phyloP scores from a whole-genome alignment of 2,329 filamentous ascomycete genomes.

The Onygena corvina region DNA sequence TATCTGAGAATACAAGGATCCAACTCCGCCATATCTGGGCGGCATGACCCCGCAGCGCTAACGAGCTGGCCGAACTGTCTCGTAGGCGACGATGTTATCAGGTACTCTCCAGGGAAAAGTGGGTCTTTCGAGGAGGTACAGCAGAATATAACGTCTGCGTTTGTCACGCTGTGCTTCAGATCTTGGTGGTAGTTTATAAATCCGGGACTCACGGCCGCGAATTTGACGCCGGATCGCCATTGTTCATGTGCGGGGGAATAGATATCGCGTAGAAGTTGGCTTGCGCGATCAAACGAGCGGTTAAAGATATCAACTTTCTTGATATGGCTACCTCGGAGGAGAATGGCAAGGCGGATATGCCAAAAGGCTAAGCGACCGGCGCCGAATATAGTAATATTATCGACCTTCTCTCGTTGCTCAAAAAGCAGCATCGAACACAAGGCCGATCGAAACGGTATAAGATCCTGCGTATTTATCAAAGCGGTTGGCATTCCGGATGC shows the following conservation, averaged over 20 bases:
- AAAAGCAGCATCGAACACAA: slow-evolving; percentile 50
- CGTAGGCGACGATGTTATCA: slow-evolving; percentile 44
- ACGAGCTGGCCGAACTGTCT: slow-evolving; percentile 35
- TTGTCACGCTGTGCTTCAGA: slow-evolving; percentile 54
- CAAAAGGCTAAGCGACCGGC: slow-evolving; percentile 86
- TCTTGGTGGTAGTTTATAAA: slow-evolving; percentile 59
- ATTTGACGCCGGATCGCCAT: slow-evolving; percentile 55
- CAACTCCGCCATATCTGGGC: slow-evolving; percentile 68
- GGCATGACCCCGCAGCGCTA: slow-evolving; percentile 40
- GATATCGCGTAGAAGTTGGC: slow-evolving; percentile 41
- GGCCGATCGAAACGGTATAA: slow-evolving; percentile 58
- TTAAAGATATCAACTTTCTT: slow-evolving; percentile 75
- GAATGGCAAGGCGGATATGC: slow-evolving; percentile 75
- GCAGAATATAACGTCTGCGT: slow-evolving; percentile 73
- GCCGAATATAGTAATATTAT: slow-evolving; percentile 72
- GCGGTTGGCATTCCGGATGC: slow-evolving; percentile 46
- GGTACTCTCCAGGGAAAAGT: slow-evolving; percentile 60
- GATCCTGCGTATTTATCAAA: slow-evolving; percentile 53
- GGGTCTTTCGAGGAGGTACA: slow-evolving; percentile 66
- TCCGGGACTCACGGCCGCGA: slow-evolving; percentile 55
- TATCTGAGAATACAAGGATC: slow-evolving; percentile 63
- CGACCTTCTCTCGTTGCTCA: slow-evolving; percentile 55
- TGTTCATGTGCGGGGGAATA: slow-evolving; percentile 43
- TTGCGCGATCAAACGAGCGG: slow-evolving; percentile 41
- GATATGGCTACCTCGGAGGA: slow-evolving; percentile 54